These are phyloP conservation scores for Talaromyces sp. DNA, from an alignment of 2,329 filamentous ascomycete genomes.

Conservation along the genomic window DNA sequence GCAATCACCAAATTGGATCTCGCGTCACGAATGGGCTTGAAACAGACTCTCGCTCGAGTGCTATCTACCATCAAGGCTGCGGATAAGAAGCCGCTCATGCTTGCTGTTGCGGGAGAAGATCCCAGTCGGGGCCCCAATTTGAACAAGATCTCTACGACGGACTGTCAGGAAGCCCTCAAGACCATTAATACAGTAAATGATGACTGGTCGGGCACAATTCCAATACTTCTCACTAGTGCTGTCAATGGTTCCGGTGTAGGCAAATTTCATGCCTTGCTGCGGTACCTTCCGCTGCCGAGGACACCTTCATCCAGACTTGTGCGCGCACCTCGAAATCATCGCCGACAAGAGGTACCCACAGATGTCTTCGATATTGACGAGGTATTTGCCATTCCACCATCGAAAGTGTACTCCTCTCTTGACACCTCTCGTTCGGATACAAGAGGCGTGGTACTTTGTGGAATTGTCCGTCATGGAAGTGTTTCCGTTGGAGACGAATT, in stretches of 20 bases:
- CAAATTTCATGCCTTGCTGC: conserved; percentile 75
- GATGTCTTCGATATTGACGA: conserved; percentile 88
- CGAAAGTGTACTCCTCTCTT: conserved; percentile 50
- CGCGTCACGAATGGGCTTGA: conserved; percentile 68
- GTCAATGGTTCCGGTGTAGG: conserved; percentile 80
- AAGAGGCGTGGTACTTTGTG: conserved; percentile 72
- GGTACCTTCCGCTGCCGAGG: conserved; percentile 66
- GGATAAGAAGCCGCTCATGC: conserved; percentile 68
- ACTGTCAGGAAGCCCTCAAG: conserved; percentile 57
- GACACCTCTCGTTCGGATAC: conserved; percentile 44
- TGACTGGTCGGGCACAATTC: conserved; percentile 57
- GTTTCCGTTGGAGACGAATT: conserved; percentile 75
- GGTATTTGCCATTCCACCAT: conserved; percentile 70
- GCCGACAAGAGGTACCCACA: conserved; percentile 49
- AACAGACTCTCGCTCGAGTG: conserved; percentile 66
- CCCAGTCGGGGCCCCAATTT: conserved; percentile 53
- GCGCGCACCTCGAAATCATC: conserved; percentile 20
- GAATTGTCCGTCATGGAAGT: conserved; percentile 73
- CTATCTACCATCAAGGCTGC: conserved; percentile 73
- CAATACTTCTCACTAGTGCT: conserved; percentile 82
- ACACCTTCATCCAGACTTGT: conserved; percentile 26
- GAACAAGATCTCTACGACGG: conserved; percentile 53
- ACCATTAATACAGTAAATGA: conserved; percentile 45
- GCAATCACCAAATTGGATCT: conserved; percentile 89
- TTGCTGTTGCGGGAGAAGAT: conserved; percentile 48